Percentiles rank a stretch among this genome's conserved stretches.
Conservation (phyloP, 192 early-diverging fungal genomes). For the Chytriomyces hyalinus region DNA sequence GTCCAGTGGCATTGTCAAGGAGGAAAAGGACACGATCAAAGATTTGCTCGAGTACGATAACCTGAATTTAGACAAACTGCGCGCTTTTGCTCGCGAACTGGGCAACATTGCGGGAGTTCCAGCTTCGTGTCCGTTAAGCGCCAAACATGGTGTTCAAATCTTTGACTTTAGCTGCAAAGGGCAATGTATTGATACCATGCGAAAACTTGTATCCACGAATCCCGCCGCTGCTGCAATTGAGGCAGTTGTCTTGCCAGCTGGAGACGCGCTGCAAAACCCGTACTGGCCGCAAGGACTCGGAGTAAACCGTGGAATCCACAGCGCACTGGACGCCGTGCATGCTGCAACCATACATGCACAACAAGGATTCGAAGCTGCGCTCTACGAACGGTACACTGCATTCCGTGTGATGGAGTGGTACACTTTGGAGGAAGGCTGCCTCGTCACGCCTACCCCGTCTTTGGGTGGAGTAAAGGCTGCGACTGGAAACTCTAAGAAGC, state of each 20-base stretch:
- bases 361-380: neutral
- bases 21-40: slow-evolving; percentile 21
- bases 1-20: slow-evolving; percentile 33
- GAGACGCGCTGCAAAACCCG: slow-evolving; percentile 53
- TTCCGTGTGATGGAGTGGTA: slow-evolving; percentile 31
- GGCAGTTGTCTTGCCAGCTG: slow-evolving; percentile 41
- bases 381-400: slow-evolving; percentile 15
- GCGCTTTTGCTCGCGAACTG: slow-evolving; percentile 34
- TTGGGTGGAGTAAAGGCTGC: slow-evolving; percentile 1
- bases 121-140: slow-evolving; percentile 25
- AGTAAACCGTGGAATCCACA: slow-evolving; percentile 55
- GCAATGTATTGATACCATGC: slow-evolving; percentile 28
- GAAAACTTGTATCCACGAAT: slow-evolving; percentile 14
- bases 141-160: slow-evolving; percentile 51
- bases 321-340: slow-evolving; percentile 45
- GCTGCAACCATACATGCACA: slow-evolving; percentile 22
- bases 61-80: slow-evolving; percentile 43
- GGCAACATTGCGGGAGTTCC: slow-evolving; percentile 42
- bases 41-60: slow-evolving; percentile 41
- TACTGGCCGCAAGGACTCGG: slow-evolving; percentile 59
- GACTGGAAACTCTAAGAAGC: neutral
- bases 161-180: slow-evolving; percentile 54
- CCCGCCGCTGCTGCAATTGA: neutral
- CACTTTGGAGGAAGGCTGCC: slow-evolving; percentile 10
- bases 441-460: slow-evolving; percentile 1